Base-by-base conservation (phyloP, 2,329 filamentous ascomycete genomes). In the Plenodomus biglobosus region DNA sequence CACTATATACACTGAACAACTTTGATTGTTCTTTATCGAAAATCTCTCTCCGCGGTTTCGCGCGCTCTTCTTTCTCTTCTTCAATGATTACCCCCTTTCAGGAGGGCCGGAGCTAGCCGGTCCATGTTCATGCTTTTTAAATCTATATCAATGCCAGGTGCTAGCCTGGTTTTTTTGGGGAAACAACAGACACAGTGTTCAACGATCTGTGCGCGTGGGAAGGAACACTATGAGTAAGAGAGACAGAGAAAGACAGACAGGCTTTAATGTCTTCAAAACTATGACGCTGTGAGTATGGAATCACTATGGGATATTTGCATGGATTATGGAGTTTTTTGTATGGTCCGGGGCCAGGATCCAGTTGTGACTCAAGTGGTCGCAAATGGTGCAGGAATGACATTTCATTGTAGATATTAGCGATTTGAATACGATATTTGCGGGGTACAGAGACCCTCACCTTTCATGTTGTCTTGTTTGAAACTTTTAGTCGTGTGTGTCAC, bases 41-140 rank as follows among this genome's bases (percentile, higher is more conserved):
- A 15, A 32, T 32, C 3, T 32, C 8, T 32, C 27, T 11, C 13
- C 27, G 8, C 8, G 27, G 27, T 32, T 32, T 32, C 27, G 27
- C 6, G 27, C 11, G 15, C 27, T 42, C 11, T 52, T 30, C 15
- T 42, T 61, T 64, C 52, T 40, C 53, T 65, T 62, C 57, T 64
- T 36, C 42, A 61, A 61, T 53, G 62, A 65, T 58, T 64, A 65
- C 61, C 61, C 61, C 60, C 58, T 64, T 62, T 62, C 56, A 61
- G 61, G 59, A 64, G 59, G 57, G 58, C 55, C 62, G 63, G 61
- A 58, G 52, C 60, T 62, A 62, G 61, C 59, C 63, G 61, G 53
- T 65, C 55, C 59, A 61, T 64, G 59, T 62, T 62, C 43, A 61
- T 62, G 53, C 52, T 57, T 60, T 61, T 46, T 55, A 51, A 48